Percentiles rank a stretch among this genome's conserved stretches.
phyloP scores from a whole-genome alignment of 495 filamentous ascomycete species.

The Hypoxylon perforatum region DNA sequence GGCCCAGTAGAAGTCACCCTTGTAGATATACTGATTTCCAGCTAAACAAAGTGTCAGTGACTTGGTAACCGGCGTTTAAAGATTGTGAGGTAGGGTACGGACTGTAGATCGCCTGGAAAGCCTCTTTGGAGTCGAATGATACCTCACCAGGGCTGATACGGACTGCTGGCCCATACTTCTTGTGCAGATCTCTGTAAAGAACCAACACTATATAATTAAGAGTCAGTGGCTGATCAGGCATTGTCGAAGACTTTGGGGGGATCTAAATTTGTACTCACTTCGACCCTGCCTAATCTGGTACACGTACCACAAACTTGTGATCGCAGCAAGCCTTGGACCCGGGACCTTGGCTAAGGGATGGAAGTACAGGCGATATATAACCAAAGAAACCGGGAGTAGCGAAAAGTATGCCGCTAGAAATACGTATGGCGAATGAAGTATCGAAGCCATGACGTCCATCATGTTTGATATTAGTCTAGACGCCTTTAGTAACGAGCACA shows the following conservation, averaged over 20 bases:
- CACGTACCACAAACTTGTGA: slow-evolving; percentile 55
- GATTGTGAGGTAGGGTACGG: neutral
- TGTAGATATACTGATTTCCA: slow-evolving; percentile 45
- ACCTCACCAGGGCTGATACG: slow-evolving; percentile 67
- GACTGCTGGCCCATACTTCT: slow-evolving; percentile 64
- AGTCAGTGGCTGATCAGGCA: neutral
- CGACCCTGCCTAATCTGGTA: slow-evolving; percentile 45
- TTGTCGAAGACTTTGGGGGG: neutral
- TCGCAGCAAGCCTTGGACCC: slow-evolving; percentile 48
- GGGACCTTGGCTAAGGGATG: slow-evolving; percentile 51
- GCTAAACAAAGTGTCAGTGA: slow-evolving; percentile 28
- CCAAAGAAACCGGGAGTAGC: slow-evolving; percentile 13
- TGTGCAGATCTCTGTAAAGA: slow-evolving; percentile 55
- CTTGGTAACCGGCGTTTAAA: neutral
- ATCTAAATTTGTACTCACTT: slow-evolving; percentile 13
- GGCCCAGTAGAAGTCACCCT: slow-evolving; percentile 50
- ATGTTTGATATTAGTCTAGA: neutral
- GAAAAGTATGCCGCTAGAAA: slow-evolving; percentile 16
- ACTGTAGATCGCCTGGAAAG: slow-evolving; percentile 58
- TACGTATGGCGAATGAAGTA: slow-evolving; percentile 3
- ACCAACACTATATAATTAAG: slow-evolving; percentile 20
- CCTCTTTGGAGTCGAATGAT: slow-evolving; percentile 58
- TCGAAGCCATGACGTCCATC: slow-evolving; percentile 8
- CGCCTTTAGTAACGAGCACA: too few relatives aligned
- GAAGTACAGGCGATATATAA: slow-evolving; percentile 41